Base-by-base conservation (phyloP, 768 basidiomycete genomes). In the Stropharia rugosoannulata region DNA sequence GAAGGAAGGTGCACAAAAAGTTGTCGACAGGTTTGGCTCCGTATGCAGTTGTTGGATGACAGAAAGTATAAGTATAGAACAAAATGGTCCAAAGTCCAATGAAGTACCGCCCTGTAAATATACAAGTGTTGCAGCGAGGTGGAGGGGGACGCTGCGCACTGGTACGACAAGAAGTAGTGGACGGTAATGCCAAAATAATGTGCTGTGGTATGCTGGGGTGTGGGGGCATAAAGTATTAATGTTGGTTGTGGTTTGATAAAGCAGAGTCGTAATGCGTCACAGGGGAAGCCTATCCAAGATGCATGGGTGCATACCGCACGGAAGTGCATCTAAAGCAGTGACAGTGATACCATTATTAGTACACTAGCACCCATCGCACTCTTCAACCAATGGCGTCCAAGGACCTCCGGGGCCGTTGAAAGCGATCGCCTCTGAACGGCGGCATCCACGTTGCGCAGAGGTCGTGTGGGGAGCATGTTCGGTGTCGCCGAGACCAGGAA, bases 391-490 rank as follows among this genome's bases (percentile, higher is more conserved):
- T 59, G 64, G 15, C 63, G 53, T 46, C 63, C 62, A 22, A 61
- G 52, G 36, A 63, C 66, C 50, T 64, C 67, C 51, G 60, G 68
- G 27, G 67, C 67, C 54, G 62, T 60, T 47, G 70, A 62, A 5
- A 48, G 25, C 32, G 64, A 65, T 18, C 67, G 64, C 39, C 58
- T 56, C 15, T 47, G 48, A 18, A 61, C 51, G 18, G 52, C 56
- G 44, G 62, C 39, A 52, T 80, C 69, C 36, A 76, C 73, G 60
- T 87, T 89, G 59, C 88, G 80, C 55, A 96, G 73, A 44, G 66
- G 43, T 61, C 76, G 77, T 4, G 89, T 90, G 2, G 95, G 95
- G 29, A 93, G 74, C 94, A 97, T 96, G 71, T 85, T 89, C 22
- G 95, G 93, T 9, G 86, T 82, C 12, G 77, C 51, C n/a, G 89